Evolutionary conservation across 2,329 filamentous ascomycete genomes (phyloP).

Genomic region (Diplodia sapinea): DNA sequence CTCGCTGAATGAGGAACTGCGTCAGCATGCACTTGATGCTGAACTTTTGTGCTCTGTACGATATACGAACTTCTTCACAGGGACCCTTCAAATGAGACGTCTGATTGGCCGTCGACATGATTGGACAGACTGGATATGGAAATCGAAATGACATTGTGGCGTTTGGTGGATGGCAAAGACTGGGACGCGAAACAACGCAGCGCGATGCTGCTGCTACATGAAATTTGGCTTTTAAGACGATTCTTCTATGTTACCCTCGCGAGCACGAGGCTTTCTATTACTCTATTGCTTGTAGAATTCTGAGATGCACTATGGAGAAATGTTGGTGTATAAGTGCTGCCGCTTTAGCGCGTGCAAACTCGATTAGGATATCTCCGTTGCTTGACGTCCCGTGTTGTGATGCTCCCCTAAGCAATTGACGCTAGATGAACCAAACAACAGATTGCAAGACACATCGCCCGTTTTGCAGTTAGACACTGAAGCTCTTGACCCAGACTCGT

Average conservation of each 20-base stretch:
- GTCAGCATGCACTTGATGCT: neutral
- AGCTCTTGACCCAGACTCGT: too few relatives aligned
- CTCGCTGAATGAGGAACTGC: slow-evolving; percentile 2
- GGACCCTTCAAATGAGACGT: neutral
- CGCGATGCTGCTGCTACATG: neutral
- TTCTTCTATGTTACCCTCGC: neutral
- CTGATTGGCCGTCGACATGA: neutral
- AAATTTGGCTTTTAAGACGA: slow-evolving; percentile 5
- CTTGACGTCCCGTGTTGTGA: too few relatives aligned
- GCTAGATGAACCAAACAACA: too few relatives aligned
- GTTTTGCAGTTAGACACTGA: too few relatives aligned
- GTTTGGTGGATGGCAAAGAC: slow-evolving; percentile 15
- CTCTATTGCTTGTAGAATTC: too few relatives aligned
- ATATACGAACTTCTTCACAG: slow-evolving; percentile 1
- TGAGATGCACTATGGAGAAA: too few relatives aligned
- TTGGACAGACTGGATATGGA: neutral
- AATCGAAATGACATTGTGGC: slow-evolving; percentile 8
- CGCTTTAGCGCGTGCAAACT: too few relatives aligned
- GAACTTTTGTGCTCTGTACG: slow-evolving; percentile 6
- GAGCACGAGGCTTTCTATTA: neutral
- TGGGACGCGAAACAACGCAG: slow-evolving; percentile 9
- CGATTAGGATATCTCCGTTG: too few relatives aligned
- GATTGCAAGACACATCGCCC: too few relatives aligned
- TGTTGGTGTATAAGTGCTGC: too few relatives aligned
- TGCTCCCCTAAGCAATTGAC: too few relatives aligned